A percentile compares a stretch with the other conserved stretches of the same genome.
Conservation (phyloP, 768 basidiomycete species). For the Sutorius australiensis region DNA sequence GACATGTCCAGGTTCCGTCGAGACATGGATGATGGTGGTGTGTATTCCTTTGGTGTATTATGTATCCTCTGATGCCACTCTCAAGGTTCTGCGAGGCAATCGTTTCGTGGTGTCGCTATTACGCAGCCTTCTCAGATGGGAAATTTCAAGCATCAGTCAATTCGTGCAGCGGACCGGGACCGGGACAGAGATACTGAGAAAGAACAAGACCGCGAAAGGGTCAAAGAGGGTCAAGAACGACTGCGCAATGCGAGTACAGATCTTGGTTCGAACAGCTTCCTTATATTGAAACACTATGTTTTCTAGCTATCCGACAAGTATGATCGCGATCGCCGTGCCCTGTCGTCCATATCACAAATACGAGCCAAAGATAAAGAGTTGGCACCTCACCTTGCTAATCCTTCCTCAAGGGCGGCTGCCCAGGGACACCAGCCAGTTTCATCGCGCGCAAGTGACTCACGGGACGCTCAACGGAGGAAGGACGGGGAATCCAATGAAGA, state of each 20-base stretch:
- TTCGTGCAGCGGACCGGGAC: constrained; percentile 62
- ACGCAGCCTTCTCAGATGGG: constrained; percentile 91
- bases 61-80: constrained; percentile 2
- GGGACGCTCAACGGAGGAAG: constrained; percentile 64
- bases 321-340: constrained; percentile 68
- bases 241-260: constrained; percentile 57
- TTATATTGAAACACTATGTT: constrained; percentile 2
- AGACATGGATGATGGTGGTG: constrained; percentile 73
- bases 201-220: constrained; percentile 55
- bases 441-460: constrained; percentile 53
- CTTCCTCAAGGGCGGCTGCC: constrained; percentile 40
- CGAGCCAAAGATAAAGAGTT: constrained; percentile 67
- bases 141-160: constrained; percentile 85
- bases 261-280: not conserved
- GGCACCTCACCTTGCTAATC: constrained; percentile 53
- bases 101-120: constrained; percentile 59
- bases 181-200: constrained; percentile 44
- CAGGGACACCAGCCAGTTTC: constrained; percentile 33
- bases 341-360: constrained; percentile 43
- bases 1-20: constrained; percentile 57
- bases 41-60: constrained; percentile 15
- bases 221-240: constrained; percentile 75
- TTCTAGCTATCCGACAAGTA: constrained; percentile 80
- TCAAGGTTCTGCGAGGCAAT: constrained; percentile 57
- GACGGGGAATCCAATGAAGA: constrained; percentile 74